Evolutionary conservation across 1,284 basidiomycete species (phyloP), one percentile per base, ranked within the genome.

Genomic region (Apiotrichum siamense): DNA sequence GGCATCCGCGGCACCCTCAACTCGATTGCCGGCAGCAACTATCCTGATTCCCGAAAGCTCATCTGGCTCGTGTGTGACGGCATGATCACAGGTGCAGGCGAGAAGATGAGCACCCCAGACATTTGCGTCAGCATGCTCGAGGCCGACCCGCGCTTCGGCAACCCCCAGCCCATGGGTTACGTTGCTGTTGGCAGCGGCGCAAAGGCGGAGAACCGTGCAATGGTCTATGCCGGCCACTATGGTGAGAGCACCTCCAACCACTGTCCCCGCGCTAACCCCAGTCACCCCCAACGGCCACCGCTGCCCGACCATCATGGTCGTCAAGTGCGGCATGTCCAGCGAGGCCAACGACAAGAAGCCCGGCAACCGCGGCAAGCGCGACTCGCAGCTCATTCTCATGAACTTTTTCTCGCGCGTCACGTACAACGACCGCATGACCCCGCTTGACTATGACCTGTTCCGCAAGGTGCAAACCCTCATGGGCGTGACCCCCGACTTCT

Each of bases 201-300:
- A 17, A 97, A 97, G 77, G 80, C 81, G 54, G 85, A 92, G 71
- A 99, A 99, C 69, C 82, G 91, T 58, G 94, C 94, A 9, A 90
- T 97, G 87, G 88, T 98, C 21, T 98, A 99, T 77, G 96, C 96
- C 43, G 96, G 96, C 18, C 93, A 98, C 79, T 98, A 98, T 75
- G 88, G 89, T 92, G 69, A 72, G 49, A 44, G n/a, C 5, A 7
- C 2, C 9, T 40, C 3, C 12, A 24, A 17, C 10, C 7, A 10
- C 17, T 17, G 18, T 2, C 26, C 26, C 40, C 24, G 49, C 43
- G 15, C 11, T 35, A 35, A 35, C 37, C 5, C 0, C 44, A 74
- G 72, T 77, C 4, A 72, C 75, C 26, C 75, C 73, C 33, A 70
- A 71, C 55, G 92, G 92, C 42, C 85, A 87, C 62, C 84, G 91